Percentiles rank a stretch among this genome's conserved stretches.
phyloP scores from a whole-genome alignment of 1,139 yeast genomes.

The Pichia sp. region DNA sequence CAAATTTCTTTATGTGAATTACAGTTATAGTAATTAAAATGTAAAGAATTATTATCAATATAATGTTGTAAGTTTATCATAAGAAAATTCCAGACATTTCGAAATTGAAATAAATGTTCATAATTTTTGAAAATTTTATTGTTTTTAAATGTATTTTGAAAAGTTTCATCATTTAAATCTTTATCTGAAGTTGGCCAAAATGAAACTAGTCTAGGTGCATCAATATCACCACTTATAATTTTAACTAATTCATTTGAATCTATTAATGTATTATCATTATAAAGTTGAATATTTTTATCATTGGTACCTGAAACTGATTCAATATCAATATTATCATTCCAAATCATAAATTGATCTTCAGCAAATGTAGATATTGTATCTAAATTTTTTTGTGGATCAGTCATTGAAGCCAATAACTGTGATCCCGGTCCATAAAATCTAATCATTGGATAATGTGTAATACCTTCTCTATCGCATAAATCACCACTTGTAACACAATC shows the following conservation, averaged over 20 bases:
- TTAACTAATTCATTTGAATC: slow-evolving; percentile 34
- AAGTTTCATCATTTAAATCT: slow-evolving; percentile 33
- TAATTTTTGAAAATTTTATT: slow-evolving; percentile 41
- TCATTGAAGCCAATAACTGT: slow-evolving; percentile 28
- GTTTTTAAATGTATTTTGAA: slow-evolving; percentile 28
- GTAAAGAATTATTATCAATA: slow-evolving; percentile 31
- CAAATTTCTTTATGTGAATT: slow-evolving; percentile 43
- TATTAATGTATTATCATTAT: slow-evolving; percentile 16
- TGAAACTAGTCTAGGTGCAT: slow-evolving; percentile 48
- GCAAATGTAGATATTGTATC: slow-evolving; percentile 49
- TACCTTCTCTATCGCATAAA: slow-evolving; percentile 55
- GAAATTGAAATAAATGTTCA: slow-evolving; percentile 43
- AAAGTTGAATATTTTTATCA: slow-evolving; percentile 3
- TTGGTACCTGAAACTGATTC: not conserved
- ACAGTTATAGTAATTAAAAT: slow-evolving; percentile 54
- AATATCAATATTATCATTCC: slow-evolving; percentile 17
- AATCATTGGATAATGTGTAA: slow-evolving; percentile 51
- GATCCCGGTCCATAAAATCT: slow-evolving; percentile 54
- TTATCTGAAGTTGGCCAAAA: slow-evolving; percentile 55
- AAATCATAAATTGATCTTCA: slow-evolving; percentile 40
- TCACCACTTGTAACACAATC: slow-evolving; percentile 70
- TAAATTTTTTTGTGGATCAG: slow-evolving; percentile 35
- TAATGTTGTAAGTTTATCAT: slow-evolving; percentile 42
- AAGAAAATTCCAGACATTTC: slow-evolving; percentile 51
- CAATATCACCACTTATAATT: slow-evolving; percentile 42